Percentiles rank a stretch among this genome's conserved stretches.
Conservation (phyloP, 116 monocot genomes). For the Thalassia testudinum region DNA sequence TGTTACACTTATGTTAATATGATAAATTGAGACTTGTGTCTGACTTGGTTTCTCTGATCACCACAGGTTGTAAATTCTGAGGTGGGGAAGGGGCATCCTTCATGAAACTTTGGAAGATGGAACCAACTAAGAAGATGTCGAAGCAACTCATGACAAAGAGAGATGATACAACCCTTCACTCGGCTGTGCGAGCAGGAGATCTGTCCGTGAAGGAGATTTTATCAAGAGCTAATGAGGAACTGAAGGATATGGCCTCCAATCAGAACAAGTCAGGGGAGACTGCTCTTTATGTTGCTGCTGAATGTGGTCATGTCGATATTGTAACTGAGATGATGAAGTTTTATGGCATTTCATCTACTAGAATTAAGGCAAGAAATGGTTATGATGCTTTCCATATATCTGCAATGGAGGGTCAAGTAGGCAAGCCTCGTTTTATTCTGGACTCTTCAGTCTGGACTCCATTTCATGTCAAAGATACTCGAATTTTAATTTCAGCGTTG, state of each 20-base stretch:
- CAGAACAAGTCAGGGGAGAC: slow-evolving; percentile 88
- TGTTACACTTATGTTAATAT: too few species aligned
- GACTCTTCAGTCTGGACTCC: too few species aligned
- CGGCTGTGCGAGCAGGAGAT: slow-evolving; percentile 58
- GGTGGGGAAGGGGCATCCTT: too few species aligned
- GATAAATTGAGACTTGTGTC: too few species aligned
- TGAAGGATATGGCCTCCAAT: slow-evolving; percentile 29
- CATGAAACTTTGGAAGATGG: too few species aligned
- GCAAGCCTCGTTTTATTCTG: too few species aligned
- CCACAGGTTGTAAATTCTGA: too few species aligned
- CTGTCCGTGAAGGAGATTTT: slow-evolving; percentile 33
- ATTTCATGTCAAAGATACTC: too few species aligned
- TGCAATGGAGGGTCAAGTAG: slow-evolving; percentile 86
- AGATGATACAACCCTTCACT: slow-evolving; percentile 78
- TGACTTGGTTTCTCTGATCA: too few species aligned
- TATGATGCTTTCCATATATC: slow-evolving; percentile 73
- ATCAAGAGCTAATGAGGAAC: slow-evolving; percentile 18
- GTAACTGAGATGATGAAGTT: slow-evolving; percentile 57
- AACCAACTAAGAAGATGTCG: slow-evolving; percentile 94
- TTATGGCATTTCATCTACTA: slow-evolving; percentile 33
- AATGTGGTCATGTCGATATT: slow-evolving; percentile 66
- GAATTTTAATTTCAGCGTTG: too few species aligned
- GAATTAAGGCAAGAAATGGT: too few species aligned
- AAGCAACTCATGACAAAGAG: slow-evolving; percentile 77
- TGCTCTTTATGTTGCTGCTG: slow-evolving; percentile 65